These are phyloP conservation scores for Didymella exigua DNA, from an alignment of 2,329 filamentous ascomycete genomes.

Conservation along the genomic window DNA sequence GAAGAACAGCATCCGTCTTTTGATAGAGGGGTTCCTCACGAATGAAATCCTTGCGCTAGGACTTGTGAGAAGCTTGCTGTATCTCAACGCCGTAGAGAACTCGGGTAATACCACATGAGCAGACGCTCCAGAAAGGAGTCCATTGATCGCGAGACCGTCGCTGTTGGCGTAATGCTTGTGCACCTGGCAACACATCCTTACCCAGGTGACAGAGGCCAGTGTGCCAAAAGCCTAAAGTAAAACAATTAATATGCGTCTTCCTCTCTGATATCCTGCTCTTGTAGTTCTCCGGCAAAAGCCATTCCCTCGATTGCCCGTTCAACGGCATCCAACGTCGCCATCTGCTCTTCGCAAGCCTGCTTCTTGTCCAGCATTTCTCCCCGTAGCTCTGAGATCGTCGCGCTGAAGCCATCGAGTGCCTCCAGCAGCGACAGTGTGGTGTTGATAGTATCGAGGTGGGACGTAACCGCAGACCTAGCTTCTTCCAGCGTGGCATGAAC, in stretches of 20 bases:
- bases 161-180: no score
- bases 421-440: conserved; percentile 19
- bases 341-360: conserved; percentile 15
- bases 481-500: conserved; percentile 19
- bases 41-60: no score
- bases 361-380: conserved; percentile 20
- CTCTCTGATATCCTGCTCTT: neutral
- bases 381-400: conserved; percentile 16
- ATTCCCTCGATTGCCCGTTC: conserved; percentile 3
- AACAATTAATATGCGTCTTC: neutral
- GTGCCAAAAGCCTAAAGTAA: neutral
- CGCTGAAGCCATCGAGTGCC: conserved; percentile 22
- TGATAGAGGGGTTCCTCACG: no score
- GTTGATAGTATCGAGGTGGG: conserved; percentile 23
- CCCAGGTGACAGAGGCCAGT: no score
- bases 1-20: no score
- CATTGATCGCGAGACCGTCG: no score
- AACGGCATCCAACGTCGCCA: conserved; percentile 15
- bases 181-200: no score
- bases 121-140: no score
- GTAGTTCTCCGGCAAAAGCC: neutral
- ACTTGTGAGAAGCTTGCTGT: no score
- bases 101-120: no score
- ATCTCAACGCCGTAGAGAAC: no score
- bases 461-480: neutral